A percentile compares a stretch with the other conserved stretches of the same genome.
Conservation (phyloP, 768 basidiomycete genomes). For the Hericium coralloides region DNA sequence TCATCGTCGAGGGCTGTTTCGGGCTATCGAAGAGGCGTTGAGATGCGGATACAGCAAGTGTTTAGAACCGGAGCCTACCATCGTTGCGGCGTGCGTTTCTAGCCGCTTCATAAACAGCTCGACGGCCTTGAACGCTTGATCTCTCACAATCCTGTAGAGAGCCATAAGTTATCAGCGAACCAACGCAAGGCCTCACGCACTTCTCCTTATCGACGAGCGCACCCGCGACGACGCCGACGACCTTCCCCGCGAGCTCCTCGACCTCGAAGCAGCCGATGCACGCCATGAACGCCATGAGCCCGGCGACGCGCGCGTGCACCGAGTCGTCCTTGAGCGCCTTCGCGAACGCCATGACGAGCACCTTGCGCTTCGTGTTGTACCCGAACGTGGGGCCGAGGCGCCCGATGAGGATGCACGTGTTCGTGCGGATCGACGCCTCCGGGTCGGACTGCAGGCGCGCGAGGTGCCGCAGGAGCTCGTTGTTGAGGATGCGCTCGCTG, state of each 20-base stretch:
- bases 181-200: conserved; percentile 32
- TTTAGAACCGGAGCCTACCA: conserved; percentile 47
- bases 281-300: conserved; percentile 93
- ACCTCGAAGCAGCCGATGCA: conserved; percentile 82
- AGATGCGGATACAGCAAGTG: not conserved
- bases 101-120: conserved; percentile 81
- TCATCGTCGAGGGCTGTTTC: conserved; percentile 35
- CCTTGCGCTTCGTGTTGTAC: conserved; percentile 86
- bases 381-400: conserved; percentile 80
- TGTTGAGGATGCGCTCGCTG: conserved; percentile 87
- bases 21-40: conserved; percentile 32
- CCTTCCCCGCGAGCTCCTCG: conserved; percentile 83
- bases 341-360: conserved; percentile 93
- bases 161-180: not conserved
- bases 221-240: conserved; percentile 77
- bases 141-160: conserved; percentile 67
- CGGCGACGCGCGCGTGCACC: conserved; percentile 89
- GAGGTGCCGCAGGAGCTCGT: conserved; percentile 86
- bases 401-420: conserved; percentile 93
- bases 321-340: conserved; percentile 86
- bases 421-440: conserved; percentile 93
- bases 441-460: conserved; percentile 90
- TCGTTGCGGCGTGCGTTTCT: conserved; percentile 66
- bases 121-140: conserved; percentile 92
- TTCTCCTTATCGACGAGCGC: conserved; percentile 89